Percentiles rank a stretch among this genome's conserved stretches.
These are phyloP conservation scores for Suillus fuscotomentosus DNA, from an alignment of 768 basidiomycete species.

Conservation along the genomic window DNA sequence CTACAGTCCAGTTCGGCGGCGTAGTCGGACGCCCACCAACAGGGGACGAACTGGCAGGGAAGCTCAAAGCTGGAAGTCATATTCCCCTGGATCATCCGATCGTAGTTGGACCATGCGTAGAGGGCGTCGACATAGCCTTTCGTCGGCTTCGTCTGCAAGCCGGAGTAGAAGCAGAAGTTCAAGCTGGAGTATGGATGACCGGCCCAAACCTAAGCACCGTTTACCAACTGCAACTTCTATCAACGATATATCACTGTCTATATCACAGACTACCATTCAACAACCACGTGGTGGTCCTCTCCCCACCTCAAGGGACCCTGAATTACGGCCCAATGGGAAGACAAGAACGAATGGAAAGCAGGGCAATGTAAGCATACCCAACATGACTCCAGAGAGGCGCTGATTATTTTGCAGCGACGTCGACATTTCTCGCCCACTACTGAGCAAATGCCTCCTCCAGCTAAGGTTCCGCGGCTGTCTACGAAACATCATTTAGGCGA, in stretches of 20 bases:
- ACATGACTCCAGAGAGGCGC: not conserved
- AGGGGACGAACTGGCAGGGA: conserved; percentile 36
- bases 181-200: conserved; percentile 53
- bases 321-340: conserved; percentile 35
- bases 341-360: conserved; percentile 37
- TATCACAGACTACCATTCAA: conserved; percentile 29
- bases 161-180: conserved; percentile 51
- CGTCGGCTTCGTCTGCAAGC: conserved; percentile 54
- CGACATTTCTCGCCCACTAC: conserved; percentile 22
- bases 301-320: conserved; percentile 15
- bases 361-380: conserved; percentile 22
- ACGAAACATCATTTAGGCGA: conserved; percentile 18
- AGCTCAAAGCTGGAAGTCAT: conserved; percentile 18
- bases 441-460: conserved; percentile 35
- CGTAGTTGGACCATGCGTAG: conserved; percentile 37
- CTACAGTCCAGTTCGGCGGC: conserved; percentile 45
- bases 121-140: conserved; percentile 42
- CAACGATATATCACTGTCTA: conserved; percentile 30
- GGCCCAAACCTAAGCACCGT: conserved; percentile 58
- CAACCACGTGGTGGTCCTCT: conserved; percentile 9
- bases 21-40: conserved; percentile 50
- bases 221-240: conserved; percentile 50
- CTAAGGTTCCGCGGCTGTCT: conserved; percentile 19
- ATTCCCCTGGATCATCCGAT: conserved; percentile 44
- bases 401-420: conserved; percentile 18